These are phyloP conservation scores for Trichoderma sp. DNA, from an alignment of 2,329 filamentous ascomycete genomes.

Conservation along the genomic window DNA sequence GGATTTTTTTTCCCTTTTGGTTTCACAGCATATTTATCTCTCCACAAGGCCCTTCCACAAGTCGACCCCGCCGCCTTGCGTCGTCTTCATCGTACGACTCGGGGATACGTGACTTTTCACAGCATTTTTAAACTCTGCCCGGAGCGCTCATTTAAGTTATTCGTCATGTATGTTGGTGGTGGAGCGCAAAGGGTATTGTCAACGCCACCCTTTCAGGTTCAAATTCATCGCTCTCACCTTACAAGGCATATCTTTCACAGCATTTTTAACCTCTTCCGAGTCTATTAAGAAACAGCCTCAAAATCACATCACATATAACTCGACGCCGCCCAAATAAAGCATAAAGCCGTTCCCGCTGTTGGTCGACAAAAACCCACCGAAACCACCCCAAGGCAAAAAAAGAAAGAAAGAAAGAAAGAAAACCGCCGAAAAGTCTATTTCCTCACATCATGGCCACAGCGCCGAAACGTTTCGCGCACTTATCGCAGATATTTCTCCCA, in stretches of 20 bases:
- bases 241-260: not conserved
- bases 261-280: not conserved
- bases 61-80: too few species aligned
- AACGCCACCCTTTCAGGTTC: too few species aligned
- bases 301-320: not conserved
- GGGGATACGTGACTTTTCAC: not conserved
- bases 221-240: too few species aligned
- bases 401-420: not conserved
- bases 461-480: not conserved
- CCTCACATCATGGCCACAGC: not conserved
- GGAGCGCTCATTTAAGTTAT: too few species aligned
- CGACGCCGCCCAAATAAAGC: not conserved
- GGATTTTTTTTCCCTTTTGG: too few species aligned
- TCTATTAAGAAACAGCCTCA: not conserved
- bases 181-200: too few species aligned
- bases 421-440: not conserved
- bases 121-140: not conserved
- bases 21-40: not conserved
- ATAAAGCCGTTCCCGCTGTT: not conserved
- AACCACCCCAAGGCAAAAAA: not conserved
- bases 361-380: not conserved
- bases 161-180: too few species aligned
- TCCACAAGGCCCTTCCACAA: not conserved
- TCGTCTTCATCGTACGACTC: too few species aligned
- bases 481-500: not conserved